These are phyloP conservation scores for Neocallimastix lanati DNA, from an alignment of 192 early-diverging fungal genomes.

Conservation along the genomic window DNA sequence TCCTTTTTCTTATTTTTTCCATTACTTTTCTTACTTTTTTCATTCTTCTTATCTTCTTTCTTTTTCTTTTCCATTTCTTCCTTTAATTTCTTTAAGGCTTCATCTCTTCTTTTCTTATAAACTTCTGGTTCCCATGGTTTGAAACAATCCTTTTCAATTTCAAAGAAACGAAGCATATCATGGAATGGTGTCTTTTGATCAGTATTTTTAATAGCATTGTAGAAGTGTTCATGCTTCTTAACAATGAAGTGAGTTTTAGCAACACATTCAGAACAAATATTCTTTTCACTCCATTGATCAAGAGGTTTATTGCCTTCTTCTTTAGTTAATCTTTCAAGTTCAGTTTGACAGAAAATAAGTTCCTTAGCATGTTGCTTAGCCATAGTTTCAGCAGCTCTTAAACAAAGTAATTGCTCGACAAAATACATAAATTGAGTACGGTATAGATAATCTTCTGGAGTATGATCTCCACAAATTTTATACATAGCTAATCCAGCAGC, in stretches of 20 bases:
- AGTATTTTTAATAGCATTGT: not conserved
- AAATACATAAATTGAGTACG: not conserved
- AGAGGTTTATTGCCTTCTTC: not conserved
- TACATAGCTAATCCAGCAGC: not conserved
- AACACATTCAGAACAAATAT: not conserved
- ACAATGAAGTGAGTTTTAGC: not conserved
- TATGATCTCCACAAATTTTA: not conserved
- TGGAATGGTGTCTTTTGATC: not conserved
- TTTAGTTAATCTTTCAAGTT: not conserved
- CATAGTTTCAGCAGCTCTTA: not conserved
- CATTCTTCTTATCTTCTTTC: not conserved
- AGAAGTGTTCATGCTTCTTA: not conserved
- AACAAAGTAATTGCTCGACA: not conserved
- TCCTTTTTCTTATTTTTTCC: no score
- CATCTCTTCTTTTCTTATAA: not conserved
- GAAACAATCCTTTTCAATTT: not conserved
- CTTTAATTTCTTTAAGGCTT: not conserved
- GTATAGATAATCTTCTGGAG: not conserved
- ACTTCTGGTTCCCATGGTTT: not conserved
- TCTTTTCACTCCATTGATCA: not conserved
- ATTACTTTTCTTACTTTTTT: not conserved
- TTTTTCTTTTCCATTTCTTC: not conserved
- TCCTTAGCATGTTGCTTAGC: not conserved
- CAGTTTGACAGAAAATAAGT: not conserved
- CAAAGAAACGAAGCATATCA: not conserved